Percentiles rank a stretch among this genome's conserved stretches.
phyloP scores from a whole-genome alignment of 2,329 filamentous ascomycete genomes.

The Clarireedia monteithiana region DNA sequence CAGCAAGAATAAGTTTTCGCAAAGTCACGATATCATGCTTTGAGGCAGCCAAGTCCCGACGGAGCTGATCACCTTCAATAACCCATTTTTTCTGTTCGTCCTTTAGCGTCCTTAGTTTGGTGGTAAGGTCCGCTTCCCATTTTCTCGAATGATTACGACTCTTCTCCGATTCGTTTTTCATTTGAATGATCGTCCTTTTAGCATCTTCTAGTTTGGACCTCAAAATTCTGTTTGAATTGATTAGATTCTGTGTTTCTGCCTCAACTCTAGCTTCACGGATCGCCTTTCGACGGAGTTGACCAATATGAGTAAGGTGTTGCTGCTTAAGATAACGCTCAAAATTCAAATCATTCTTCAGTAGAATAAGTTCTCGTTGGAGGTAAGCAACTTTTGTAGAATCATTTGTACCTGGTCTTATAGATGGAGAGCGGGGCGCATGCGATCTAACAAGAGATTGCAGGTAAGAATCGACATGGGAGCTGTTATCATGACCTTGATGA shows the following conservation, averaged over 20 bases:
- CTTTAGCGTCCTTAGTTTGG: constrained; percentile 56
- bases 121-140: constrained; percentile 64
- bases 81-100: constrained; percentile 64
- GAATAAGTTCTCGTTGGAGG: constrained; percentile 65
- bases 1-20: constrained; percentile 56
- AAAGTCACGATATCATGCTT: constrained; percentile 57
- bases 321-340: constrained; percentile 80
- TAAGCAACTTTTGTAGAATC: constrained; percentile 37
- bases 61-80: constrained; percentile 47
- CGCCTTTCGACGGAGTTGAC: constrained; percentile 66
- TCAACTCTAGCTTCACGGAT: constrained; percentile 71
- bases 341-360: constrained; percentile 71
- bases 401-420: constrained; percentile 25
- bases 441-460: constrained; percentile 22
- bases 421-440: constrained; percentile 22
- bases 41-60: constrained; percentile 49
- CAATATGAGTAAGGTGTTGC: constrained; percentile 75
- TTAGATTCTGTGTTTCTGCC: constrained; percentile 73
- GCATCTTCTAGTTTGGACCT: constrained; percentile 67
- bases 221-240: constrained; percentile 67
- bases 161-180: constrained; percentile 64
- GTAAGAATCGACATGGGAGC: constrained; percentile 24
- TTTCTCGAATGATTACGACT: constrained; percentile 68
- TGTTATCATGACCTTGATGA: constrained; percentile 17
- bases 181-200: constrained; percentile 60